Percentiles rank a stretch among this genome's conserved stretches.
Conservation (phyloP, 768 basidiomycete species). For the Amanita brunnescens region DNA sequence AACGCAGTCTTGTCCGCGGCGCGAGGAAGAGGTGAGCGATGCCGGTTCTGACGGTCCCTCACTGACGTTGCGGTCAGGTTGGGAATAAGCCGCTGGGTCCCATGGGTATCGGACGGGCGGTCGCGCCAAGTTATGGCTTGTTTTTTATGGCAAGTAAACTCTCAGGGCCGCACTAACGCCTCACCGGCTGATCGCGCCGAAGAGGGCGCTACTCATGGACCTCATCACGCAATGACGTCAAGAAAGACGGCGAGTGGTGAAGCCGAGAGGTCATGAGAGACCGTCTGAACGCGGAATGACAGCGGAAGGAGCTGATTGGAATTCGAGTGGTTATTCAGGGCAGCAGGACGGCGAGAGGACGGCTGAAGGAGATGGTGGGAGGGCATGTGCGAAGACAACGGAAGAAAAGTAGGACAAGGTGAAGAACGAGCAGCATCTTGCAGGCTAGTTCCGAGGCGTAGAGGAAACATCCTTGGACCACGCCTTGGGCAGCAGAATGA, state of each 20-base stretch:
- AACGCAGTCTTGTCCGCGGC: too few species aligned
- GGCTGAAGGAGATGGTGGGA: neutral
- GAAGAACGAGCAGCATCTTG: neutral
- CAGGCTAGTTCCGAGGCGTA: neutral
- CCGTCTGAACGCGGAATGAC: too few species aligned
- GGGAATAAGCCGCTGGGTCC: too few species aligned
- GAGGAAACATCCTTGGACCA: neutral
- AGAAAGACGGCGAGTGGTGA: neutral
- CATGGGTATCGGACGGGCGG: too few species aligned
- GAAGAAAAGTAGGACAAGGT: too few species aligned
- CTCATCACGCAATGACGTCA: neutral
- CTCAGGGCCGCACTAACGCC: neutral
- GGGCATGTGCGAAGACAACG: neutral
- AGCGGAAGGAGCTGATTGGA: too few species aligned
- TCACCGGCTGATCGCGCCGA: neutral
- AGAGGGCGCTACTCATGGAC: neutral
- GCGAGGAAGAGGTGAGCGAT: too few species aligned
- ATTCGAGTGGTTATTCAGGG: neutral
- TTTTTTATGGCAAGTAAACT: neutral
- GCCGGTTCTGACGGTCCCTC: too few species aligned
- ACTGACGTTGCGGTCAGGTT: too few species aligned
- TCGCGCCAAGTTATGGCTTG: too few species aligned
- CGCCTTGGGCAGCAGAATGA: neutral
- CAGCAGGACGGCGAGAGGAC: neutral
- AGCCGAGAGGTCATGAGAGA: too few species aligned